Conservation (phyloP, 768 basidiomycete species). For the Lentinula guzmanii region DNA sequence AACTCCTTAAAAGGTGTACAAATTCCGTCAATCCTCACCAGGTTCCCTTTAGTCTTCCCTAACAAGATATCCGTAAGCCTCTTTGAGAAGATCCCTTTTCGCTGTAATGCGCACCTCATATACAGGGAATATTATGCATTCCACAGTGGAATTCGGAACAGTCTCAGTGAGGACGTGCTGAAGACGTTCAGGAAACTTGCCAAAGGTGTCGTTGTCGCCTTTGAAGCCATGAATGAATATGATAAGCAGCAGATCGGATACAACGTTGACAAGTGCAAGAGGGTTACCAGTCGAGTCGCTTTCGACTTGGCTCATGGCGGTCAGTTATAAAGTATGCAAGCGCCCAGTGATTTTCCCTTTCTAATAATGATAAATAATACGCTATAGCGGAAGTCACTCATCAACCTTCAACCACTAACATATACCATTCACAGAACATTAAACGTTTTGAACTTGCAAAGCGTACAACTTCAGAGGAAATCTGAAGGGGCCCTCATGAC, state of each 20-base stretch:
- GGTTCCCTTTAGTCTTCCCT: slow-evolving; percentile 77
- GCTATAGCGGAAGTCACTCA: not conserved
- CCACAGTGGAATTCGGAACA: slow-evolving; percentile 47
- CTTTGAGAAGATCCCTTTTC: not conserved
- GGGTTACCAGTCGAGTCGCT: slow-evolving; percentile 1
- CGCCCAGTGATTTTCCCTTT: not conserved
- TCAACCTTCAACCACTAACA: not conserved
- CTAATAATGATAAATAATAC: too few species aligned
- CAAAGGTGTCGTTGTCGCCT: slow-evolving; percentile 63
- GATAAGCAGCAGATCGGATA: slow-evolving; percentile 48
- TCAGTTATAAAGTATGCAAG: not conserved
- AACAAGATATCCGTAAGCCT: not conserved
- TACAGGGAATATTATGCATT: slow-evolving; percentile 80
- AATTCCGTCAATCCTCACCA: slow-evolving; percentile 44
- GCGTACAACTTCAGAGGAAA: too few species aligned
- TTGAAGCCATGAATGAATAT: slow-evolving; percentile 80
- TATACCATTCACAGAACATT: too few species aligned
- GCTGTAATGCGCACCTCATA: slow-evolving; percentile 61
- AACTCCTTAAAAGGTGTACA: slow-evolving; percentile 8
- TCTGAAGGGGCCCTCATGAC: not conserved
- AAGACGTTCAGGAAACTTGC: slow-evolving; percentile 72
- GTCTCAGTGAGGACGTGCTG: slow-evolving; percentile 71
- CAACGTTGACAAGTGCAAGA: not conserved
- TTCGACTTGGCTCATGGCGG: not conserved
- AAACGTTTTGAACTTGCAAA: too few species aligned